Base-by-base conservation (phyloP, 192 early-diverging fungal genomes). In the Podila epigama region DNA sequence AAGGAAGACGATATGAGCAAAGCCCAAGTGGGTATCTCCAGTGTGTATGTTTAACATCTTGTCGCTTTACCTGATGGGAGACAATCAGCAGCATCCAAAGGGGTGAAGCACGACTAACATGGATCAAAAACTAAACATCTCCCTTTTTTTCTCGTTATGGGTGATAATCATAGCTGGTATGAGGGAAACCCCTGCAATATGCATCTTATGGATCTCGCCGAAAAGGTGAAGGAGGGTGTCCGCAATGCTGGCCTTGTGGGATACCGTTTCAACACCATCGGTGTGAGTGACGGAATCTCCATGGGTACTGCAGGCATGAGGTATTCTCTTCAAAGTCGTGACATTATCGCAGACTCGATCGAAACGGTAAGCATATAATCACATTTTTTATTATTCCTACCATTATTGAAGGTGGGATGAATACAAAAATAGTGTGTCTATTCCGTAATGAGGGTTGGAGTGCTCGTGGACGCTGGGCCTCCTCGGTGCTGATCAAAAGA, bases 121-220 rank as follows among this genome's bases (percentile, higher is more conserved):
- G 22, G n/a, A 68, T 62, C 20, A 50, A n/a, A 39, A 28, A 13
- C 42, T 2, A 7, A 34, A 37, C 16, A 64, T 44, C 40, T 59
- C 66, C 39, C 5, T 55, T 12, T n/a, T 61, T 31, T 34, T 52
- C 32, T 53, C n/a, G n/a, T n/a, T n/a, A n/a, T n/a, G n/a, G n/a
- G n/a, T n/a, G n/a, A n/a, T n/a, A n/a, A n/a, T n/a, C n/a, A n/a
- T 64, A 90, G 90, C 16, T 96, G 96, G 95, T 98, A 95, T 75
- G 98, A 99, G 79, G 98, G 98, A 63, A 99, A 99, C 83, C 96
- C 98, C 11, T 99, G 98, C 87, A 99, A 99, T 83, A 99, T 99
- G 98, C 98, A 99, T 64, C 86, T 99, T 37, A 80, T 92, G 56
- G 93, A 97, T 69, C 86, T 99, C 16, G 86, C 96, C 9, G 86